Base-by-base conservation (phyloP, 78 protist species). In the Bigelowiella natans region DNA sequence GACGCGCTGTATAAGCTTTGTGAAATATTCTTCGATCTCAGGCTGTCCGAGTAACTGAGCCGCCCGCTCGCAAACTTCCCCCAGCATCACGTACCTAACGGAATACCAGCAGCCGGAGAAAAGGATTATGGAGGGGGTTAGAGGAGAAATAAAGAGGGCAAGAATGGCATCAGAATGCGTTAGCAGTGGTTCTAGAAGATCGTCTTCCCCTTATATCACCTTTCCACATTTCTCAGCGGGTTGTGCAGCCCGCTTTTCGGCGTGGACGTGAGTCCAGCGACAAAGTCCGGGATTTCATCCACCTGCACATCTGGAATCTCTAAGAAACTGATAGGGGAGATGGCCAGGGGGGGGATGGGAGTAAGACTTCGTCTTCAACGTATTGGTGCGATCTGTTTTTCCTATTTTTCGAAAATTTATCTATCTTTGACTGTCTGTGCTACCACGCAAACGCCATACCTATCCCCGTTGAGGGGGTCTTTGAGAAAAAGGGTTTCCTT, bases 181-280 rank as follows among this genome's bases (percentile, higher is more conserved):
- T n/a, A n/a, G n/a, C n/a, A n/a, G n/a, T n/a, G n/a, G n/a, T n/a
- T n/a, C n/a, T n/a, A n/a, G n/a, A n/a, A n/a, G n/a, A n/a, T n/a
- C n/a, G 64, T 90, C 83, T n/a, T n/a, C n/a, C n/a, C n/a, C n/a
- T n/a, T n/a, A n/a, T n/a, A n/a, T n/a, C 18, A 51, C 37, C 91
- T 51, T 84, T 92, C 90, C 64, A 31, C 36, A 39, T 92, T 88
- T 39, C 51, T 37, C 85, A 85, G 1, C 39, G 91, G 91, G 91
- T 92, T 92, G 91, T 92, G 93, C 36, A 40, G 83, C 63, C 93
- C 93, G 36, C 39, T 31, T 39, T 89, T 89, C 31, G 93, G 91
- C 83, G 87, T 40, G 30, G 1, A 0, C 29, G 11, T 0, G 37
- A 92, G 2, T 31, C 82, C 30, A 0, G 1, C n/a, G 83, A 92